These are phyloP conservation scores for Eleusine indica DNA, from an alignment of 176 grass and related monocot species.

Conservation along the genomic window DNA sequence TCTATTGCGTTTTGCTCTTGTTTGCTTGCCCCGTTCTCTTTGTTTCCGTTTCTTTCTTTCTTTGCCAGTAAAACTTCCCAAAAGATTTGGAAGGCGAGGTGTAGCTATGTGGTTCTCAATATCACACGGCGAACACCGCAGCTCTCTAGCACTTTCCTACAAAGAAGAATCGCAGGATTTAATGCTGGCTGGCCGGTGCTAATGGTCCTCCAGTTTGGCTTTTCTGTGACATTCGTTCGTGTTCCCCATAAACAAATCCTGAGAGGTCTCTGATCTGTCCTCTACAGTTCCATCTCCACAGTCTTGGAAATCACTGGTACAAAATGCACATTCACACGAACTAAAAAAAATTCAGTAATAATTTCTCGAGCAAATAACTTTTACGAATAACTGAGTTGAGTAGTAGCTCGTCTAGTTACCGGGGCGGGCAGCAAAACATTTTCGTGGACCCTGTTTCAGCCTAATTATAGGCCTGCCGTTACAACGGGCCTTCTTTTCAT, in stretches of 20 bases:
- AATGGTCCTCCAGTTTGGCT: constrained; percentile 55
- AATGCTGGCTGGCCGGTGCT: constrained; percentile 47
- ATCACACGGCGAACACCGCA: background rate
- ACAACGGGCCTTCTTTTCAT: too few relatives aligned
- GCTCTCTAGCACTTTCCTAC: constrained; percentile 33
- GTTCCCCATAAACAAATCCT: background rate
- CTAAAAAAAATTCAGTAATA: too few relatives aligned
- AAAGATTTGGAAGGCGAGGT: constrained; percentile 25
- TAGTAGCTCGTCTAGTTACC: too few relatives aligned
- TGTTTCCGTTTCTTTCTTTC: background rate
- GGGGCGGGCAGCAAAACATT: too few relatives aligned
- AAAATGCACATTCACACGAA: background rate
- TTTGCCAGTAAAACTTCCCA: background rate
- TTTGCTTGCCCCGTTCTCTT: background rate
- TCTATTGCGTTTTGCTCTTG: background rate
- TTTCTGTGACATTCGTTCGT: constrained; percentile 41
- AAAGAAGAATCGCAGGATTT: constrained; percentile 35
- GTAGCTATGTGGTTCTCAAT: background rate
- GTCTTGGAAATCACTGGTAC: background rate
- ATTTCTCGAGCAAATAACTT: too few relatives aligned
- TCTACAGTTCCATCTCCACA: background rate
- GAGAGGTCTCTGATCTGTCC: background rate
- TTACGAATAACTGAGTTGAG: too few relatives aligned
- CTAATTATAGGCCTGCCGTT: too few relatives aligned
- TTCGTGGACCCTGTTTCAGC: too few relatives aligned